A percentile compares a stretch with the other conserved stretches of the same genome.
phyloP scores from a whole-genome alignment of 1,139 yeast genomes.

The Geotrichum carabidarum region DNA sequence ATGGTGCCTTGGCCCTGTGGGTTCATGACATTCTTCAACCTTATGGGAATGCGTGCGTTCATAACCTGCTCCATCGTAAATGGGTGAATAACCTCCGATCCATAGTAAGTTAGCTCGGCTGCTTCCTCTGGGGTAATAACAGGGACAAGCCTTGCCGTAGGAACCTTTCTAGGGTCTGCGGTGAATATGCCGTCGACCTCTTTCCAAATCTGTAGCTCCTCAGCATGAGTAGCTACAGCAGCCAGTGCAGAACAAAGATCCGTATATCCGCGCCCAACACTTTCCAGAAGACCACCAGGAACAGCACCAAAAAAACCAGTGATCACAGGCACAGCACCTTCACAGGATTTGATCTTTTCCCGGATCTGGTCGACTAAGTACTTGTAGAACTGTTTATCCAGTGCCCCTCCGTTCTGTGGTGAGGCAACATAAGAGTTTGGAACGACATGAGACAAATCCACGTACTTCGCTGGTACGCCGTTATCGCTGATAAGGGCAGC shows the following conservation, averaged over 20 bases:
- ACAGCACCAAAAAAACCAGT: conserved; percentile 94
- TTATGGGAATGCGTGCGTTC: conserved; percentile 88
- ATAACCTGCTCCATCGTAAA: conserved; percentile 99
- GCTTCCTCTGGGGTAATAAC: conserved; percentile 98
- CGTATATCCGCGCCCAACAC: conserved; percentile 95
- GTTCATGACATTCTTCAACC: conserved; percentile 92
- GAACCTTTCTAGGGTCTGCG: conserved; percentile 95
- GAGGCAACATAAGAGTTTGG: conserved; percentile 3
- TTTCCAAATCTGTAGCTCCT: conserved; percentile 95
- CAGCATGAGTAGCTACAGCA: conserved; percentile 89
- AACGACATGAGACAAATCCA: conserved; percentile 71
- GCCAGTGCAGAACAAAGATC: conserved; percentile 95
- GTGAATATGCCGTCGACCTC: conserved; percentile 98
- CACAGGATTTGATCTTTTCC: conserved; percentile 46
- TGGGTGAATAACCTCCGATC: conserved; percentile 96
- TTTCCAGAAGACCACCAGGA: conserved; percentile 88
- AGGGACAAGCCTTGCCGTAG: conserved; percentile 75
- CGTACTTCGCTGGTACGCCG: conserved; percentile 69
- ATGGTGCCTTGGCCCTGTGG: conserved; percentile 88
- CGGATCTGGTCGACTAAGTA: conserved; percentile 52
- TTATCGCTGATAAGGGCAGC: conserved; percentile 76
- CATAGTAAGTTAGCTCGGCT: conserved; percentile 93
- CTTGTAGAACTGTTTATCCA: conserved; percentile 62
- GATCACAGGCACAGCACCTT: conserved; percentile 65
- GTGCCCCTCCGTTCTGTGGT: background rate